A percentile compares a stretch with the other conserved stretches of the same genome.
Conservation (phyloP, 2,329 filamentous ascomycete genomes). For the Parascedosporium putredinis region DNA sequence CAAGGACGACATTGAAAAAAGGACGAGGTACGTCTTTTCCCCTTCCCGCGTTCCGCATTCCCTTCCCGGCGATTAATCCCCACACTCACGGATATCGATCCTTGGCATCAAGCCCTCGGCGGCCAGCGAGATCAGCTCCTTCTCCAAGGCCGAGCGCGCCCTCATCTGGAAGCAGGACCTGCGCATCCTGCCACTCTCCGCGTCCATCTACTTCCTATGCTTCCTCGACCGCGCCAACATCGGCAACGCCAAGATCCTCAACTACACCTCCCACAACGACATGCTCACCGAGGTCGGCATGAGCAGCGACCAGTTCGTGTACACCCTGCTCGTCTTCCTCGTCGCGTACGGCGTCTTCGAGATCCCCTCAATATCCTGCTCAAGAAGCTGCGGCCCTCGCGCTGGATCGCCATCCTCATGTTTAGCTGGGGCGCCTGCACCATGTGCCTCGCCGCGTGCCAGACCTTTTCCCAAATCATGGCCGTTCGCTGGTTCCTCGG, state of each 20-base stretch:
- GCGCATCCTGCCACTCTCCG: slow-evolving; percentile 53
- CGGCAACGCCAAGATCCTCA: slow-evolving; percentile 58
- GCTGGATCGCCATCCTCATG: slow-evolving; percentile 58
- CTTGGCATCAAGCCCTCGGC: not conserved
- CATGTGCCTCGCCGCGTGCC: slow-evolving; percentile 53
- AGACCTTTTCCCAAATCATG: slow-evolving; percentile 52
- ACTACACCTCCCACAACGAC: slow-evolving; percentile 48
- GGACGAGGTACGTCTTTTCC: too few species aligned
- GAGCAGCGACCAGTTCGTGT: slow-evolving; percentile 50
- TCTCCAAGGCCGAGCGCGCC: slow-evolving; percentile 19
- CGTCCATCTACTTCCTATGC: slow-evolving; percentile 54
- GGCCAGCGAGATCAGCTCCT: not conserved
- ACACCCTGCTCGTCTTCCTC: slow-evolving; percentile 49
- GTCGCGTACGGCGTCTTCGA: slow-evolving; percentile 51
- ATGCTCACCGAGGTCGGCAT: slow-evolving; percentile 52
- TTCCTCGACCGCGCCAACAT: slow-evolving; percentile 62
- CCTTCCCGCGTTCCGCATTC: too few species aligned
- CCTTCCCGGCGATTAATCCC: too few species aligned
- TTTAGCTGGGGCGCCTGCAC: slow-evolving; percentile 58
- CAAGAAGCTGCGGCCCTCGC: slow-evolving; percentile 49
- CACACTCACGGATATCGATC: too few species aligned
- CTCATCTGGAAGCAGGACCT: slow-evolving; percentile 50
- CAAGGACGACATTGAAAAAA: not conserved
- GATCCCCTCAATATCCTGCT: slow-evolving; percentile 56
- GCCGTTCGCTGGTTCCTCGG: slow-evolving; percentile 59